Base-by-base conservation (phyloP, 2,329 filamentous ascomycete genomes). In the Hirsutella rhossiliensis region DNA sequence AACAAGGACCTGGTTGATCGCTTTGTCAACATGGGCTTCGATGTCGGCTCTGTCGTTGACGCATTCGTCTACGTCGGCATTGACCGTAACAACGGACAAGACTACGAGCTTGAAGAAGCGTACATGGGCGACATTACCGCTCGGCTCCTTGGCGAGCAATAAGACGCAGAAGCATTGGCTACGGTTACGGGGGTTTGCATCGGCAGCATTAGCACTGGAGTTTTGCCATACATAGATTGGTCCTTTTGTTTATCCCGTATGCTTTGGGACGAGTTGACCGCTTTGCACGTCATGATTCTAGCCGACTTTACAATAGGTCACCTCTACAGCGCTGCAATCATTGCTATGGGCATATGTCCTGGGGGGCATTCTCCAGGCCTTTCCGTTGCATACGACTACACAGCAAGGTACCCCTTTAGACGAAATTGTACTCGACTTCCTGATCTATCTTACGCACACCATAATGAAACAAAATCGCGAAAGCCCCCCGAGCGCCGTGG, bases 61-160 rank as follows among this genome's bases (percentile, higher is more conserved):
- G 86, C 87, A 0, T 94, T 96, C 56, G 73, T 82, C 43, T 84
- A 76, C 48, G 81, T 92, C 8, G 84, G 86, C 6, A 89, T 95
- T 52, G 85, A 90, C 49, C 76, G 77, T 17, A 87, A 83, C 52
- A 76, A 74, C 23, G 88, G 88, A 0, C 71, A 82, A 52, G 84
- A 92, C 58, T 92, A 94, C 60, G 81, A 86, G 54, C 68, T 95
- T n/a, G 87, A 94, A 57, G 85, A 92, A 55, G 87, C 82, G 1
- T 89, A 88, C 53, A 87, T 94, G 76, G 87, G 86, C 4, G 88
- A 95, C 53, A 82, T 97, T 49, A 94, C 87, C 0, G 86, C 87
- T 17, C 75, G 84, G 46, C 74, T 97, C 7, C 78, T 96, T 30
- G 85, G 85, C 32, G 89, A 96, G 63, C 75, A 78, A 58, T 82